phyloP scores from a whole-genome alignment of 2,329 filamentous ascomycete genomes.

The Cladophialophora chaetospira region DNA sequence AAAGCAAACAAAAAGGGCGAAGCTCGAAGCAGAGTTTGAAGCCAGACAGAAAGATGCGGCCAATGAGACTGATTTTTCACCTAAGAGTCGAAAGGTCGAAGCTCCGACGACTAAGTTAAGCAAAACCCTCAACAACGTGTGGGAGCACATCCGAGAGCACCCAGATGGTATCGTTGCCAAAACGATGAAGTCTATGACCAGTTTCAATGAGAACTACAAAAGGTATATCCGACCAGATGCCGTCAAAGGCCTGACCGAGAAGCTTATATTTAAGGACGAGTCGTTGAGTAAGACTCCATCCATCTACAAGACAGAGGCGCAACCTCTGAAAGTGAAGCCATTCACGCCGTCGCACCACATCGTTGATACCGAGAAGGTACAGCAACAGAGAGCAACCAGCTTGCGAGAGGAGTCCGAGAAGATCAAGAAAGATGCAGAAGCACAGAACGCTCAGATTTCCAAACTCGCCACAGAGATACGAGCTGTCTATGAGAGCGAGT shows the following conservation, averaged over 20 bases:
- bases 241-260: conserved; percentile 20
- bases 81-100: conserved; percentile 1
- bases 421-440: conserved; percentile 10
- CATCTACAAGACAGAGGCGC: conserved; percentile 19
- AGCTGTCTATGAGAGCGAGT: conserved; percentile 33
- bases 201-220: conserved; percentile 24
- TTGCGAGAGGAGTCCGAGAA: conserved; percentile 18
- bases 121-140: conserved; percentile 22
- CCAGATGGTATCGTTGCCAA: conserved; percentile 32
- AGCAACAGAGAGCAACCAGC: neutral
- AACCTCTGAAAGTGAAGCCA: neutral
- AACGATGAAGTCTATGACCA: conserved; percentile 28
- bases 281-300: conserved; percentile 22
- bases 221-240: conserved; percentile 20
- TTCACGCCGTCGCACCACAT: conserved; percentile 19
- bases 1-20: conserved; percentile 15
- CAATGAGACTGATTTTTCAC: neutral
- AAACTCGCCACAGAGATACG: conserved; percentile 28
- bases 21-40: conserved; percentile 33
- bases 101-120: conserved; percentile 14
- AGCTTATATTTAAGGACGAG: conserved; percentile 25
- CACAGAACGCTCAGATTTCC: conserved; percentile 19
- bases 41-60: conserved; percentile 23
- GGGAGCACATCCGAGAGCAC: conserved; percentile 30
- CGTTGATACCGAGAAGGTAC: conserved; percentile 5